These are phyloP conservation scores for Fusarium domesticum DNA, from an alignment of 2,329 filamentous ascomycete genomes.

Conservation along the genomic window DNA sequence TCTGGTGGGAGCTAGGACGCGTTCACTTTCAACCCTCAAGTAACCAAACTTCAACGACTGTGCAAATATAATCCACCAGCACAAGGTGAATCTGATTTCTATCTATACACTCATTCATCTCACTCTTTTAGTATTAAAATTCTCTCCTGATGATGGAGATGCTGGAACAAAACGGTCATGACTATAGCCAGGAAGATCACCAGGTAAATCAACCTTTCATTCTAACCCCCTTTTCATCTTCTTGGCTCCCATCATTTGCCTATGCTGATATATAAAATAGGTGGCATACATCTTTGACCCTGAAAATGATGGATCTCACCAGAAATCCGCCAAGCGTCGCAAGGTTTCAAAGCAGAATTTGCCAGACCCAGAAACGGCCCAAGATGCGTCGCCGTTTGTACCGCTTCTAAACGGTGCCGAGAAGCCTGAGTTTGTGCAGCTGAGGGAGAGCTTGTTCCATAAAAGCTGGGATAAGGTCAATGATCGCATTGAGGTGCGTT, in stretches of 20 bases:
- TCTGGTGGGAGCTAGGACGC: constrained; percentile 1
- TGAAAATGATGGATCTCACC: constrained; percentile 36
- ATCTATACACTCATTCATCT: no score
- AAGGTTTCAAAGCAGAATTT: constrained; percentile 46
- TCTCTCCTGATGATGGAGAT: constrained; percentile 25
- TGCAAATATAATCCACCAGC: constrained; percentile 2
- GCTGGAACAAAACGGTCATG: constrained; percentile 18
- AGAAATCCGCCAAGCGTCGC: constrained; percentile 53
- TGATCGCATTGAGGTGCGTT: constrained; percentile 52
- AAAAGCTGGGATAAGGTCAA: constrained; percentile 64
- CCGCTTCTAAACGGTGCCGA: constrained; percentile 56
- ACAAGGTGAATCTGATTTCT: no score
- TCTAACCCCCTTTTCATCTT: background rate
- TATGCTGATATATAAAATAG: constrained; percentile 37
- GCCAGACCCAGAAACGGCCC: constrained; percentile 7
- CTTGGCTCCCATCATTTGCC: no score
- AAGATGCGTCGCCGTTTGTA: constrained; percentile 41
- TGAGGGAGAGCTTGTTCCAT: constrained; percentile 60
- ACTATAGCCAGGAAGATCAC: constrained; percentile 43
- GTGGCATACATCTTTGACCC: constrained; percentile 62
- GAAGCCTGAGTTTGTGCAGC: constrained; percentile 42
- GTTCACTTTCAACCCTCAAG: constrained; percentile 5
- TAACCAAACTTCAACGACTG: constrained; percentile 10
- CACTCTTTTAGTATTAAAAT: no score
- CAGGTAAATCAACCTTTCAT: constrained; percentile 34